Conservation (phyloP, 768 basidiomycete genomes). For the Psilocybe tampanensis region DNA sequence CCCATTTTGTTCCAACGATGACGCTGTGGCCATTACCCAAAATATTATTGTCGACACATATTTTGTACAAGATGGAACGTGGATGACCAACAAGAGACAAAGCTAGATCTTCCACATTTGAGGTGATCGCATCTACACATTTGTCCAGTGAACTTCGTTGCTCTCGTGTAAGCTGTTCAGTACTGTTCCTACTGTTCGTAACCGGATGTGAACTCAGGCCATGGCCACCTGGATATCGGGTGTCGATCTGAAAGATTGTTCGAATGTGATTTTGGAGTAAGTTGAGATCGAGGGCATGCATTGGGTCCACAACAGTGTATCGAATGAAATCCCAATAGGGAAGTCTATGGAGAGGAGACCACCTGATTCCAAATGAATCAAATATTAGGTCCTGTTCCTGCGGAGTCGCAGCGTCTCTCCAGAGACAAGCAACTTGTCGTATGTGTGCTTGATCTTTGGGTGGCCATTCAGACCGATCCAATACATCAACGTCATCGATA, state of each 20-base stretch:
- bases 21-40: constrained; percentile 1
- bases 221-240: constrained; percentile 19
- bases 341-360: constrained; percentile 27
- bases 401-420: constrained; percentile 21
- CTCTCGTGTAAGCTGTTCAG: background rate
- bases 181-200: background rate
- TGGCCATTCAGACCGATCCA: constrained; percentile 17
- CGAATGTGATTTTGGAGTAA: constrained; percentile 15
- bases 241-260: constrained; percentile 25
- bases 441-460: constrained; percentile 7
- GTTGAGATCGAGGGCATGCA: constrained; percentile 19
- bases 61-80: constrained; percentile 21
- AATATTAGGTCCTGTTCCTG: constrained; percentile 16
- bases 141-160: too few species aligned
- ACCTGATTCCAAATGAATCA: constrained; percentile 26
- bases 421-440: constrained; percentile 13
- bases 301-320: constrained; percentile 16
- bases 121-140: constrained; percentile 12
- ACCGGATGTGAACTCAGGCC: constrained; percentile 1
- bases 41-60: constrained; percentile 26
- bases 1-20: constrained; percentile 24
- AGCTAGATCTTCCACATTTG: constrained; percentile 6
- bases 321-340: constrained; percentile 15
- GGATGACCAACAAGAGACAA: constrained; percentile 14
- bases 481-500: constrained; percentile 23